Conservation (phyloP, 2,329 filamentous ascomycete species). For the Colletotrichum camelliae region DNA sequence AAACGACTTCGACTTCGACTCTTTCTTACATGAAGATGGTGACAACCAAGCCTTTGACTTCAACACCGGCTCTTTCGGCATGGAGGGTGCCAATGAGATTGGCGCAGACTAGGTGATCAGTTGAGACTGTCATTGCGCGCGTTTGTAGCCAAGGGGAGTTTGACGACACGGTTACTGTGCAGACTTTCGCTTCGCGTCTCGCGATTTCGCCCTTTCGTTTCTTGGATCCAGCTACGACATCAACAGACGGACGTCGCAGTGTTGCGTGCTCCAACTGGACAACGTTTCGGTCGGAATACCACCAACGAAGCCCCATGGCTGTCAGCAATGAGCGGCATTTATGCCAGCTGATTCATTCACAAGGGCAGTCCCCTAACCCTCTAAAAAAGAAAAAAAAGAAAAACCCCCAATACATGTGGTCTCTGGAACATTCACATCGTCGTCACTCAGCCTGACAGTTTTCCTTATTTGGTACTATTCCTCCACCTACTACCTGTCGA, state of each 20-base stretch:
- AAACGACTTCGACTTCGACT: constrained; percentile 72
- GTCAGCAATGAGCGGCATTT: background rate
- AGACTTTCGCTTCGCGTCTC: background rate
- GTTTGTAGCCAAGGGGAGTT: background rate
- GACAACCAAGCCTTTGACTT: constrained; percentile 61
- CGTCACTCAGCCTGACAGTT: background rate
- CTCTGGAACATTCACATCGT: background rate
- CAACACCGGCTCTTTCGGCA: constrained; percentile 52
- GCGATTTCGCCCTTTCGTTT: background rate
- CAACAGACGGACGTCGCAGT: background rate
- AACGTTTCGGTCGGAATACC: background rate
- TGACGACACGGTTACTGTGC: background rate
- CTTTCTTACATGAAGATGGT: constrained; percentile 65
- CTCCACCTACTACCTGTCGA: background rate
- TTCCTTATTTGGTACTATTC: background rate
- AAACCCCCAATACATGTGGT: background rate
- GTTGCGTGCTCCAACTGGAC: background rate
- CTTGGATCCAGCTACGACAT: background rate
- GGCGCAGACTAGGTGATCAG: constrained; percentile 53
- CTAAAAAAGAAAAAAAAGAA: background rate
- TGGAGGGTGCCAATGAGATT: constrained; percentile 62
- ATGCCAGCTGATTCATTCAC: background rate
- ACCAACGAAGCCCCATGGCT: background rate
- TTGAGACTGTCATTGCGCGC: background rate
- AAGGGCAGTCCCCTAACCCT: background rate